phyloP scores from a whole-genome alignment of 768 basidiomycete species.

The Candolleomyces eurysporus region DNA sequence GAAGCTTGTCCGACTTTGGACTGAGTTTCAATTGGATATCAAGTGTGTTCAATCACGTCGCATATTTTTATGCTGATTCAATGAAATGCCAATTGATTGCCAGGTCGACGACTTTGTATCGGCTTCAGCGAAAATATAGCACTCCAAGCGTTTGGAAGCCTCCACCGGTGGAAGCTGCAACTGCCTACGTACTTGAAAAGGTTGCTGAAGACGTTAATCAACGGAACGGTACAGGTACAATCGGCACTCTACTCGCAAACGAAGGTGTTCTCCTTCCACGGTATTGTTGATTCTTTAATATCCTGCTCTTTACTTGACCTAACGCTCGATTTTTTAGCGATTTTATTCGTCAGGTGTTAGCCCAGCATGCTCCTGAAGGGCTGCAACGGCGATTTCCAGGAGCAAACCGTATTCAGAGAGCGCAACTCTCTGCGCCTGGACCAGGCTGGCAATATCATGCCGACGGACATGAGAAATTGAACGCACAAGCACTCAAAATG shows the following conservation, averaged over 20 bases:
- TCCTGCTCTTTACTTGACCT: neutral
- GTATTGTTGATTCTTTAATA: neutral
- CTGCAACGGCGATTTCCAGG: conserved; percentile 19
- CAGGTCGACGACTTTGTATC: neutral
- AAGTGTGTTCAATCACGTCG: neutral
- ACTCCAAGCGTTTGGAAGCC: conserved; percentile 1
- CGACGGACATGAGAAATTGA: conserved; percentile 18
- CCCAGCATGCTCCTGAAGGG: conserved; percentile 17
- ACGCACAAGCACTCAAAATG: conserved; percentile 19
- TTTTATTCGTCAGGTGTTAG: conserved; percentile 15
- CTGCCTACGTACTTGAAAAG: neutral
- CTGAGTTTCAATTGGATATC: neutral
- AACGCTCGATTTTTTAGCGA: conserved; percentile 14
- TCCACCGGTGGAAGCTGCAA: neutral
- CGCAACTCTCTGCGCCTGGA: conserved; percentile 15
- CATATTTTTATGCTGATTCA: neutral
- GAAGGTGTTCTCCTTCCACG: neutral
- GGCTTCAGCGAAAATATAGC: neutral
- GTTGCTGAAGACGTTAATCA: neutral
- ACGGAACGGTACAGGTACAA: neutral
- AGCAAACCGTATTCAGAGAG: conserved; percentile 11
- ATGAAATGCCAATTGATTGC: neutral
- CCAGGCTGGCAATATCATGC: conserved; percentile 22
- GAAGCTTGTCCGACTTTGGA: neutral
- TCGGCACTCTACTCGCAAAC: neutral